Evolutionary conservation across 2,329 filamentous ascomycete genomes (phyloP), one percentile per base, ranked within the genome.

Genomic region (Penicillium olsonii): DNA sequence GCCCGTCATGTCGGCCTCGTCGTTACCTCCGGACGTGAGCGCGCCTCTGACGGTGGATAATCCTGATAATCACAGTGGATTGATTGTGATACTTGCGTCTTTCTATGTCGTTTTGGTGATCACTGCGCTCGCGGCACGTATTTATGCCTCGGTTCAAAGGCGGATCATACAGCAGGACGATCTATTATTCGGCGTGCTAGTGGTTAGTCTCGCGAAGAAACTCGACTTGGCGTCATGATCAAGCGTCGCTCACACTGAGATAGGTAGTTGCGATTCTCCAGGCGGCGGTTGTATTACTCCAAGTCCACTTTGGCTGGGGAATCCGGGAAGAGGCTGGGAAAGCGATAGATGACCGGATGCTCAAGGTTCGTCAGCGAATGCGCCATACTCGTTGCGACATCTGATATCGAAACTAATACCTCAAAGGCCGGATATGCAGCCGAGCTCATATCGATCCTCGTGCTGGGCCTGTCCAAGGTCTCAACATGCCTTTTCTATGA

Each of bases 41-140:
- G 46, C 67, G 24, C 72, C 73, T 5, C 60, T 75, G 15, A 66
- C 67, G 22, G 56, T 59, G 27, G 61, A 75, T 45, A 70, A 68
- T 12, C 38, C 56, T 10, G 59, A 69, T 22, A 65, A 78, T 53
- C 72, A 75, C 47, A 65, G 69, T 31, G 74, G 71, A 17, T 54
- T 76, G 27, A 59, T 78, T 12, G 62, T 73, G 7, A 73, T 78
- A 24, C 60, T 69, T 12, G 68, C 74, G 9, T 64, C 68, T 1
- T 53, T 76, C 7, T 63, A 63, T 5, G 54, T 77, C 5, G 64
- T 70, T 3, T 67, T 77, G 20, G 58, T 68, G 5, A 41, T 77
- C 1, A 59, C 72, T 14, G 71, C 73, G 3, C 55, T 76, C 18
- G 63, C 64, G 1, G 68, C 76, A 24, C 64, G 74, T 4, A 49